phyloP scores from a whole-genome alignment of 164 flowering plant genomes.

The Annona squamosa region DNA sequence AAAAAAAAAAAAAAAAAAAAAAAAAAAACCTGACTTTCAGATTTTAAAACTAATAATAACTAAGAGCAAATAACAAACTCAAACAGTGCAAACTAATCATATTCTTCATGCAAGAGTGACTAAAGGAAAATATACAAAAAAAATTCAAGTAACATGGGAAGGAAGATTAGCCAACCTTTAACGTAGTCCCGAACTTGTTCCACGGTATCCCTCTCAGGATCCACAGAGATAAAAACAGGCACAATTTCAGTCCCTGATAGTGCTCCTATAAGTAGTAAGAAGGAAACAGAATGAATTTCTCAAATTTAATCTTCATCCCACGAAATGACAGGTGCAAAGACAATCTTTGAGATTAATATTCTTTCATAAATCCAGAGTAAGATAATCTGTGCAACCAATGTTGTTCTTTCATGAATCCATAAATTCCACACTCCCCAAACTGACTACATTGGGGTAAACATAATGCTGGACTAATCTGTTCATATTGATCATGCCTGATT shows the following conservation, averaged over 20 bases:
- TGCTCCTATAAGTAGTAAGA: constrained; percentile 40
- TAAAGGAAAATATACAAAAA: neutral
- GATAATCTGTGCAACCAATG: too few relatives aligned
- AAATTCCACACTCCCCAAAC: too few relatives aligned
- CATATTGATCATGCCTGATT: too few relatives aligned
- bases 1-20: neutral
- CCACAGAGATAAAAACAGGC: constrained; percentile 88
- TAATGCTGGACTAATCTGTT: too few relatives aligned
- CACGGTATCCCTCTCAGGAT: constrained; percentile 95
- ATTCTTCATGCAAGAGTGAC: neutral
- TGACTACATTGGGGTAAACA: too few relatives aligned
- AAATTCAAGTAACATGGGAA: neutral
- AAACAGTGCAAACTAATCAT: neutral
- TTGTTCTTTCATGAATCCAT: too few relatives aligned
- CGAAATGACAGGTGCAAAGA: too few relatives aligned
- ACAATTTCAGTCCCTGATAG: constrained; percentile 62
- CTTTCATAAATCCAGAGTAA: too few relatives aligned
- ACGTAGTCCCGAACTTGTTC: constrained; percentile 89
- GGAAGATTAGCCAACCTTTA: constrained; percentile 43
- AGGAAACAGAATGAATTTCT: neutral
- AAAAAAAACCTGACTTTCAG: neutral
- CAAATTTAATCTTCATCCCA: too few relatives aligned
- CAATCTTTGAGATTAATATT: too few relatives aligned
- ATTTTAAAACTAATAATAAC: neutral
- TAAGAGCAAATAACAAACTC: neutral